Conservation (phyloP, 2,329 filamentous ascomycete species). For the Colletotrichum filicis region DNA sequence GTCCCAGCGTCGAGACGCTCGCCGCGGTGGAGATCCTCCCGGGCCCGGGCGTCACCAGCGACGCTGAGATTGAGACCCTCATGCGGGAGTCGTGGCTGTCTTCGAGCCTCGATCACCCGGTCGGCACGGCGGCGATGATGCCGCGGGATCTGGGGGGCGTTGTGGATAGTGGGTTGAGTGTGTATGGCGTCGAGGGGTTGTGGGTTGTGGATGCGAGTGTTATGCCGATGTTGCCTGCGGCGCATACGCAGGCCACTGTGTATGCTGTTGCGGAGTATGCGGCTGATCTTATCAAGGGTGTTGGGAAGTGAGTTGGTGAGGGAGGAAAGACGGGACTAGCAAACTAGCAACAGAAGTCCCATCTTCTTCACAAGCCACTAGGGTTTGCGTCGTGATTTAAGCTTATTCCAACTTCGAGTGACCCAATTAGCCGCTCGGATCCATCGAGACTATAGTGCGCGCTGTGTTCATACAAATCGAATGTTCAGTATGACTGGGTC, state of each 20-base stretch:
- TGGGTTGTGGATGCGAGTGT: slow-evolving; percentile 50
- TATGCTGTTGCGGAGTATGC: slow-evolving; percentile 46
- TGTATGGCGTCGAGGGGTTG: slow-evolving; percentile 47
- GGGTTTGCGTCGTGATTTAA: neutral
- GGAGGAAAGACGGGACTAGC: neutral
- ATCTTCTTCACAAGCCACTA: too few relatives aligned
- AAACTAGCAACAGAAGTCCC: neutral
- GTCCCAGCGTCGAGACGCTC: slow-evolving; percentile 32
- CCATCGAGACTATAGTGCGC: neutral
- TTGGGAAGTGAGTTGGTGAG: neutral
- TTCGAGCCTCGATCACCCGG: slow-evolving; percentile 40
- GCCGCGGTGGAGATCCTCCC: slow-evolving; percentile 34
- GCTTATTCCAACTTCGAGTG: neutral
- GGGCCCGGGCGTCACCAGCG: slow-evolving; percentile 38
- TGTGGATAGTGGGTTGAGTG: slow-evolving; percentile 44
- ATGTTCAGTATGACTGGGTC: too few relatives aligned
- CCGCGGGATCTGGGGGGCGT: slow-evolving; percentile 46
- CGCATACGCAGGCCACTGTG: slow-evolving; percentile 44
- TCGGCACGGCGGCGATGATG: slow-evolving; percentile 47
- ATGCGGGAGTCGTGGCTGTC: slow-evolving; percentile 35
- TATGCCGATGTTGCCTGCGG: slow-evolving; percentile 46
- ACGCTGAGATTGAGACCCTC: slow-evolving; percentile 37
- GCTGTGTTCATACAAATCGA: neutral
- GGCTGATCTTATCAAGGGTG: slow-evolving; percentile 42
- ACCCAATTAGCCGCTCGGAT: neutral